These are phyloP conservation scores for Tolypocladium pustulatum DNA, from an alignment of 2,329 filamentous ascomycete genomes.

Conservation along the genomic window DNA sequence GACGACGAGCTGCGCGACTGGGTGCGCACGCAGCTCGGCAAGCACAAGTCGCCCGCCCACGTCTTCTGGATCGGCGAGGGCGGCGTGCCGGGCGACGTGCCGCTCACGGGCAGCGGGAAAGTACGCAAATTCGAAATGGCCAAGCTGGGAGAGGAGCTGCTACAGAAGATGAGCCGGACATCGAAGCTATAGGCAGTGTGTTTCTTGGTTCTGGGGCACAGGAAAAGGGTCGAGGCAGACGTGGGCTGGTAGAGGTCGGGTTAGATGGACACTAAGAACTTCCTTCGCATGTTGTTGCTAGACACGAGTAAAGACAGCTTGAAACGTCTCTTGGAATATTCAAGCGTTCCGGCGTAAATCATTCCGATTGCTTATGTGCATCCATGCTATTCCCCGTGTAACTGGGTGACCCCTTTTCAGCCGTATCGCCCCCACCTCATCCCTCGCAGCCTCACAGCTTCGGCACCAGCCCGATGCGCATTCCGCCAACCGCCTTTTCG, in stretches of 20 bases:
- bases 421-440: too few species aligned
- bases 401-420: background rate
- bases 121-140: conserved; percentile 58
- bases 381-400: too few species aligned
- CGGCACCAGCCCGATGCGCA: conserved; percentile 40
- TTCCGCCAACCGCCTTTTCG: conserved; percentile 44
- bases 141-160: conserved; percentile 40
- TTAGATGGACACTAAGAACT: background rate
- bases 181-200: conserved; percentile 29
- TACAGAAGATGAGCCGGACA: conserved; percentile 35
- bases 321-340: background rate
- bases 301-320: background rate
- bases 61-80: conserved; percentile 66
- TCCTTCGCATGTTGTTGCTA: background rate
- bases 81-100: conserved; percentile 43
- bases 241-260: background rate
- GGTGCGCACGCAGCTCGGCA: conserved; percentile 50
- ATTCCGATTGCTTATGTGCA: too few species aligned
- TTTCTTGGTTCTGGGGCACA: background rate
- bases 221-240: background rate
- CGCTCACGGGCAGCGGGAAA: conserved; percentile 63
- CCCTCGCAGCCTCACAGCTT: conserved; percentile 31
- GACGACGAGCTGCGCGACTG: conserved; percentile 50
- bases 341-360: background rate
- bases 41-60: conserved; percentile 60